phyloP scores from a whole-genome alignment of 2,329 filamentous ascomycete species.

The Mycosphaerella sp. region DNA sequence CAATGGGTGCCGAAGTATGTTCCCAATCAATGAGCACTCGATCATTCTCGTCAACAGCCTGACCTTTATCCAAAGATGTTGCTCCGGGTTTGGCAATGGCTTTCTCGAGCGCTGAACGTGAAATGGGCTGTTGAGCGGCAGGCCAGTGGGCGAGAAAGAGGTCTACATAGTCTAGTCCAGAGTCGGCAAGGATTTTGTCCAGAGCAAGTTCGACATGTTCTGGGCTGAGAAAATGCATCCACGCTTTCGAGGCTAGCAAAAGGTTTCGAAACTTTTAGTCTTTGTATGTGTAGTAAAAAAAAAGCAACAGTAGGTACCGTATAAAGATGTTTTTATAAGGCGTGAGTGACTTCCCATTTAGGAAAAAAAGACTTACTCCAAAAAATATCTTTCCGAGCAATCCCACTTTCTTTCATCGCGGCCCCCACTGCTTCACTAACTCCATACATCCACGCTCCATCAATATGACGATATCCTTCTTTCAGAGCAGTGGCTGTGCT shows the following conservation, averaged over 20 bases:
- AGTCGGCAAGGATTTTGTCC: conserved; percentile 35
- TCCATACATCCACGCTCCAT: conserved; percentile 29
- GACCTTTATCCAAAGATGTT: conserved; percentile 12
- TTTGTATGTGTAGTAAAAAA: too few relatives aligned
- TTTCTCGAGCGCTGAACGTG: conserved; percentile 18
- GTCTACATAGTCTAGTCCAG: conserved; percentile 40
- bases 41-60: conserved; percentile 9
- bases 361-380: conserved; percentile 1
- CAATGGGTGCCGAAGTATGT: conserved; percentile 20
- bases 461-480: conserved; percentile 27
- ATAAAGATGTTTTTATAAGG: background rate
- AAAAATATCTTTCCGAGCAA: conserved; percentile 27
- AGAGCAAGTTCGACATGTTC: conserved; percentile 30
- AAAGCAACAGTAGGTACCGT: background rate
- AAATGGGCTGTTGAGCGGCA: conserved; percentile 17
- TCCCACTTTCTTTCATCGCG: conserved; percentile 23
- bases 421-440: conserved; percentile 21
- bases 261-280: conserved; percentile 1
- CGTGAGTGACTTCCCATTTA: too few relatives aligned
- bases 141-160: conserved; percentile 43
- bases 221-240: conserved; percentile 23
- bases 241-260: conserved; percentile 17
- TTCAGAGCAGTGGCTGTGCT: conserved; percentile 22
- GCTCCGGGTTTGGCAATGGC: conserved; percentile 12
- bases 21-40: conserved; percentile 23